Evolutionary conservation across 176 grass and related monocot genomes (phyloP).

Genomic region (Olyra latifolia): DNA sequence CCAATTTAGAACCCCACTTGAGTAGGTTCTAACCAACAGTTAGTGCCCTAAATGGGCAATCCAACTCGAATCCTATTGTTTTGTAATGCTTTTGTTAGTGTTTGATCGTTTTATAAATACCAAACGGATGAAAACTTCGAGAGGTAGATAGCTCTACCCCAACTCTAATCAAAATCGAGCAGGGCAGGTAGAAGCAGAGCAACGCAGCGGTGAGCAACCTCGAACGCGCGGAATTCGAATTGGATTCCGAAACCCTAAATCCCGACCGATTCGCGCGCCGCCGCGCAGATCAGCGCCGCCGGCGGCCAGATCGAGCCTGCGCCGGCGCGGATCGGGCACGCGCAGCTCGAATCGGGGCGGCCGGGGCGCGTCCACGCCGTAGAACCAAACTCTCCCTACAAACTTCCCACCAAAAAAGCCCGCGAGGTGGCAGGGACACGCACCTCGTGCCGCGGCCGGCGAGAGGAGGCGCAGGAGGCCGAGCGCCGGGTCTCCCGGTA

Average conservation of each 20-base stretch:
- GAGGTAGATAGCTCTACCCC: neutral
- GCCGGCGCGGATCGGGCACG: constrained; percentile 43
- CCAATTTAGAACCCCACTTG: constrained; percentile 35
- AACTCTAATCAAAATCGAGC: constrained; percentile 29
- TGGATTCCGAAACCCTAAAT: constrained; percentile 50
- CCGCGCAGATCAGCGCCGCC: constrained; percentile 38
- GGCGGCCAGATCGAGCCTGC: constrained; percentile 49
- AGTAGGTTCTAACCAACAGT: constrained; percentile 21
- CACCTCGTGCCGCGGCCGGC: constrained; percentile 49
- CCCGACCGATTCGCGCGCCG: constrained; percentile 16
- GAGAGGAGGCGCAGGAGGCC: constrained; percentile 22
- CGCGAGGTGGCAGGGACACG: constrained; percentile 46
- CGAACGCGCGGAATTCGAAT: neutral
- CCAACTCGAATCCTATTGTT: constrained; percentile 3
- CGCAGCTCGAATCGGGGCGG: constrained; percentile 9
- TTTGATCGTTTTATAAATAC: constrained; percentile 17
- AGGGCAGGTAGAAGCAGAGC: constrained; percentile 18
- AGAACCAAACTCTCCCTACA: neutral
- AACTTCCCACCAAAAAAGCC: constrained; percentile 12
- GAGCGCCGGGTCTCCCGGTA: constrained; percentile 27
- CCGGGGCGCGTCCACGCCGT: neutral
- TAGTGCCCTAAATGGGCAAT: constrained; percentile 13
- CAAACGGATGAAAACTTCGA: constrained; percentile 19
- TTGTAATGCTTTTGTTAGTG: constrained; percentile 3
- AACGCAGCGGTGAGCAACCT: neutral